phyloP scores from a whole-genome alignment of 495 filamentous ascomycete genomes.

The Penicillium daleae region DNA sequence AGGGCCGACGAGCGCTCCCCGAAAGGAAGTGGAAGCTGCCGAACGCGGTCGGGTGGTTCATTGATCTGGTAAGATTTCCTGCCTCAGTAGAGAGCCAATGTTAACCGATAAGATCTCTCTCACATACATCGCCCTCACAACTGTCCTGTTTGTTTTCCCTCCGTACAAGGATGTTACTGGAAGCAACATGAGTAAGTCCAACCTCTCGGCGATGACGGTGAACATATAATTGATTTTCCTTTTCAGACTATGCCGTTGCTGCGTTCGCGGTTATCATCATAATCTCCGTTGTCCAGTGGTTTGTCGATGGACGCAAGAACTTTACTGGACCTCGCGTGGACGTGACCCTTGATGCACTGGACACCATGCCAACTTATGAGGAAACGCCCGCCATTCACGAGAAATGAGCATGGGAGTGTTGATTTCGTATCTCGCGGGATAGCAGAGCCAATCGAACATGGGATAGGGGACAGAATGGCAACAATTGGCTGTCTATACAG shows the following conservation, averaged over 20 bases:
- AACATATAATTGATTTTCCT: neutral
- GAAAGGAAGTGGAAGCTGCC: conserved; percentile 62
- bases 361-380: conserved; percentile 8
- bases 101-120: conserved; percentile 55
- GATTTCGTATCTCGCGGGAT: neutral
- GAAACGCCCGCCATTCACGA: neutral
- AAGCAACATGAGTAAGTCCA: conserved; percentile 66
- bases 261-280: conserved; percentile 69
- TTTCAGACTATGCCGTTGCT: conserved; percentile 64
- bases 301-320: conserved; percentile 69
- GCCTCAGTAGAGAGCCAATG: conserved; percentile 10
- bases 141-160: conserved; percentile 73
- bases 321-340: conserved; percentile 62
- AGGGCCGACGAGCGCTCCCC: conserved; percentile 63
- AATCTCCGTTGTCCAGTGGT: conserved; percentile 66
- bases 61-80: conserved; percentile 55
- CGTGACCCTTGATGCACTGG: conserved; percentile 28
- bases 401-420: conserved; percentile 4
- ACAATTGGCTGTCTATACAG: too few species aligned
- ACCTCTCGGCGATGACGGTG: neutral
- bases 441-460: neutral
- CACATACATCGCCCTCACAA: conserved; percentile 65
- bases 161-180: conserved; percentile 64
- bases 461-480: neutral
- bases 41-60: conserved; percentile 57